Conservation (phyloP, 768 basidiomycete genomes). For the Lactarius pseudohatsudake region DNA sequence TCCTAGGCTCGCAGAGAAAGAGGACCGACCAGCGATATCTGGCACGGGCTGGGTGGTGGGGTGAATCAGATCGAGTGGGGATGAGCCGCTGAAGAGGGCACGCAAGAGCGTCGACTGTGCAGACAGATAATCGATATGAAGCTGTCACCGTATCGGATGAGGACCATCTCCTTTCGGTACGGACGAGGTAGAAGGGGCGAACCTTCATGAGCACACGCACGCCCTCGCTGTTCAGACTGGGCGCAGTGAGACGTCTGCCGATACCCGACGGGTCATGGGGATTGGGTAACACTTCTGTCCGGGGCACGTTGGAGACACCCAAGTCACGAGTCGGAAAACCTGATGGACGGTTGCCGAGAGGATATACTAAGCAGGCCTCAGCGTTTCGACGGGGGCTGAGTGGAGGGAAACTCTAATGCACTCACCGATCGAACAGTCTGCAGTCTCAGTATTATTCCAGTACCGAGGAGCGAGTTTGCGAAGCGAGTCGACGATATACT, state of each 20-base stretch:
- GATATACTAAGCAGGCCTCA: slow-evolving; percentile 22
- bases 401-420: background rate
- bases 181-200: slow-evolving; percentile 28
- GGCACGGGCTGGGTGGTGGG: slow-evolving; percentile 33
- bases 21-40: slow-evolving; percentile 24
- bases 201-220: slow-evolving; percentile 66
- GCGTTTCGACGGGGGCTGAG: background rate
- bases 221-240: slow-evolving; percentile 44
- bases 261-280: slow-evolving; percentile 44
- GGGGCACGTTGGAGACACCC: slow-evolving; percentile 15
- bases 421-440: slow-evolving; percentile 76
- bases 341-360: slow-evolving; percentile 4
- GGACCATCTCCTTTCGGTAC: slow-evolving; percentile 1
- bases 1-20: slow-evolving; percentile 43
- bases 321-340: background rate
- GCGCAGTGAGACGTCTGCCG: slow-evolving; percentile 53
- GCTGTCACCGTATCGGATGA: slow-evolving; percentile 40
- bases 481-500: slow-evolving; percentile 71
- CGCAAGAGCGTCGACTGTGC: slow-evolving; percentile 76
- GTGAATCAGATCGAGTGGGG: slow-evolving; percentile 57
- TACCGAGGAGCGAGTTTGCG: slow-evolving; percentile 63
- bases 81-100: slow-evolving; percentile 66
- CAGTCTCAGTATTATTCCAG: slow-evolving; percentile 74
- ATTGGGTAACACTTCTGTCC: slow-evolving; percentile 26
- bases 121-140: slow-evolving; percentile 81